Base-by-base conservation (phyloP, 83 land plant genomes). In the Isoetes engelmannii region DNA sequence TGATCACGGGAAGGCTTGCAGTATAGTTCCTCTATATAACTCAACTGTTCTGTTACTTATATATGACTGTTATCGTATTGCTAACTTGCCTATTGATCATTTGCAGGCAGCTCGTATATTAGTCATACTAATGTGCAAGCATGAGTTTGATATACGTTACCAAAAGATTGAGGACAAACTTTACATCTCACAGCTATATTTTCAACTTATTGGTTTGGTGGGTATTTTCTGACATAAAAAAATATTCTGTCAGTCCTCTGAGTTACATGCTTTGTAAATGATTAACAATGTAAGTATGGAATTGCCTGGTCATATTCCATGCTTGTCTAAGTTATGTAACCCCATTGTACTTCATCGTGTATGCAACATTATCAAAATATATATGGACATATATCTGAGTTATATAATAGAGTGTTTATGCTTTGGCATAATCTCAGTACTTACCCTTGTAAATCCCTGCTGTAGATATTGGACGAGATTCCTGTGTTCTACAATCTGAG, bases 381-480 rank as follows among this genome's bases (percentile, higher is more conserved):
- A 28, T 28, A 28, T 28, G 37, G 37, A 28, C 37, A 28, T 28
- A 28, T 0, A 28, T 28, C 37, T 28, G 37, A 28, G 37, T 28
- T 28, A 28, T 28, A 28, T 2, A 28, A 2, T 28, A 28, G 37
- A 28, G 37, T 28, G 37, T 28, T 28, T 28, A 28, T 28, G 37
- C 2, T 28, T 28, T 2, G 37, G 37, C 37, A 28, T 0, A 28
- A 28, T 28, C 2, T 28, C 37, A 28, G 37, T 28, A 28, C 37
- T 28, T 0, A 28, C 37, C 0, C 37, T 28, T 28, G 37, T 2
- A 28, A 28, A 28, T 28, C 37, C 2, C 37, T 28, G 37, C 12
- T 17, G 77, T 90, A 94, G 99, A 90, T 94, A 19, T 79, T 94
- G 45, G 99, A 94, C 69, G 99, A 94, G 77, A 94, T 94, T 96